Evolutionary conservation across 352 stramenopile genomes (phyloP).

Genomic region (Pythium inflatum): DNA sequence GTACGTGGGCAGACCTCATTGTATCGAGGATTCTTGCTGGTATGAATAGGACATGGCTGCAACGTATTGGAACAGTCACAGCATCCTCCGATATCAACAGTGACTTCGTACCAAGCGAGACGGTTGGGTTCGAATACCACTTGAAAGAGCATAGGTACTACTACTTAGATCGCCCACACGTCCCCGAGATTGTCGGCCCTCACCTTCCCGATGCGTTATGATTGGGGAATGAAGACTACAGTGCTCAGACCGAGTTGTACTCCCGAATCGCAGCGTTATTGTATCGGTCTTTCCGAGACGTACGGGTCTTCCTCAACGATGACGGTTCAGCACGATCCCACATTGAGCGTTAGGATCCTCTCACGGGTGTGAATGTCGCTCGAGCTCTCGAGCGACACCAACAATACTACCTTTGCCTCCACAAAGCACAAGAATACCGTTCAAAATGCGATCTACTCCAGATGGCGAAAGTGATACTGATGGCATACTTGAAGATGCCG

Average conservation of each 20-base stretch:
- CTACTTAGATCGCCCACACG: constrained; percentile 15
- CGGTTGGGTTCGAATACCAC: not conserved
- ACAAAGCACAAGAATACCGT: constrained; percentile 18
- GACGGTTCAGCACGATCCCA: not conserved
- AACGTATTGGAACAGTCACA: no score
- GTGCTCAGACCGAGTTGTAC: constrained; percentile 25
- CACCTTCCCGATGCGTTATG: constrained; percentile 11
- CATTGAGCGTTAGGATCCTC: not conserved
- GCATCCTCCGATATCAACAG: no score
- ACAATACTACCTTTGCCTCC: constrained; percentile 22
- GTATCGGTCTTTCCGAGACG: constrained; percentile 24
- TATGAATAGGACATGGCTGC: no score
- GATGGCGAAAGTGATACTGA: constrained; percentile 1
- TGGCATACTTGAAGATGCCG: not conserved
- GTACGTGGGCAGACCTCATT: constrained; percentile 20
- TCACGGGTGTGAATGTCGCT: not conserved
- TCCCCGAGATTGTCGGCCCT: constrained; percentile 27
- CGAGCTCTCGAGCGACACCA: constrained; percentile 31
- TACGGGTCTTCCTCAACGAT: not conserved
- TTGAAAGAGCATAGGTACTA: constrained; percentile 5
- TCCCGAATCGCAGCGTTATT: constrained; percentile 19
- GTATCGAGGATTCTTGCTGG: constrained; percentile 25
- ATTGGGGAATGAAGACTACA: constrained; percentile 13
- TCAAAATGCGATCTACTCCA: not conserved
- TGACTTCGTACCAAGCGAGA: not conserved